Base-by-base conservation (phyloP, 805 yeast genomes). In the Spathaspora passalidarum region DNA sequence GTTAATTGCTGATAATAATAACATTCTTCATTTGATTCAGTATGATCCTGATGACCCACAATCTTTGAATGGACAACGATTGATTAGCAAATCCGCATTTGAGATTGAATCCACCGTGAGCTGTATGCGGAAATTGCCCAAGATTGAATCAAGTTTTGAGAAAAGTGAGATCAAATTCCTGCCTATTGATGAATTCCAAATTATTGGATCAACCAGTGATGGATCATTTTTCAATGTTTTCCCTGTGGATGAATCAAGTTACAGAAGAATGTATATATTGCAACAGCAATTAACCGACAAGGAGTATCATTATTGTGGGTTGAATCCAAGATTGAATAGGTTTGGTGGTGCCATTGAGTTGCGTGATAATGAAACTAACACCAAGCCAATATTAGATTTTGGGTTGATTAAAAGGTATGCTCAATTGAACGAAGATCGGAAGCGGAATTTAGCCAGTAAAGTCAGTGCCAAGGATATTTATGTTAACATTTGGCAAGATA, bases 11-110 rank as follows among this genome's bases (percentile, higher is more conserved):
- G 97, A 91, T 61, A 76, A 79, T 41, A 75, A 81, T 40, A 78
- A 80, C 19, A 73, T 79, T 7, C 59, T 94, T 19, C 96, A 88
- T 59, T 57, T 92, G 8, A 64, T 89, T 35, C 88, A 87, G 56
- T 94, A 88, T 60, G 96, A 94, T 52, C 98, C 98, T 0, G 97
- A 91, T 50, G 96, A 89, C 57, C 86, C 94, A 0, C 75, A 77
- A 18, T 88, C 97, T 1, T 66, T 82, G 37, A 82, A 88, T 45
- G 98, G 98, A 5, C 88, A 84, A 52, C 71, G 81, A 49, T 72
- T 94, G 43, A 65, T 92, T 13, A 80, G 83, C 45, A 80, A 81
- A 51, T 76, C 91, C 0, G 81, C 86, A 13, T 84, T 91, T 60
- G 81, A 82, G 55, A 66, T 82, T 18, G 89, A 91, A 54, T 75